These are phyloP conservation scores for Penicillium tannophilum DNA, from an alignment of 495 filamentous ascomycete species.

Conservation along the genomic window DNA sequence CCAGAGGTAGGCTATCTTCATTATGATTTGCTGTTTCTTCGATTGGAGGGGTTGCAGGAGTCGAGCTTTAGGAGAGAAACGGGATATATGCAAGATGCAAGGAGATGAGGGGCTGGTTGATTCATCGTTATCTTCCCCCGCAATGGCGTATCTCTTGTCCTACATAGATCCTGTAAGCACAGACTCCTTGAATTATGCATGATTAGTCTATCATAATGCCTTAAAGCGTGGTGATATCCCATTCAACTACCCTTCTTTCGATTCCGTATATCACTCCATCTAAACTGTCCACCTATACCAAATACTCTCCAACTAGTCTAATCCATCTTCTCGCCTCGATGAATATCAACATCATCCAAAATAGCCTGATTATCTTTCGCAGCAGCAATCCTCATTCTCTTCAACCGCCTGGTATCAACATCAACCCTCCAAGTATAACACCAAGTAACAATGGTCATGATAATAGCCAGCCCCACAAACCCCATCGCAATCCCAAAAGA, in stretches of 20 bases:
- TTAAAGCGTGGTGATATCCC: neutral
- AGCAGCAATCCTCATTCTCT: slow-evolving; percentile 39
- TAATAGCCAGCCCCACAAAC: slow-evolving; percentile 25
- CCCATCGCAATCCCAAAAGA: slow-evolving; percentile 39
- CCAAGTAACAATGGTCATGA: slow-evolving; percentile 27
- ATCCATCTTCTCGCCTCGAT: slow-evolving; percentile 8
- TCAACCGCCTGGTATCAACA: slow-evolving; percentile 42
- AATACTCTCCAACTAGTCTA: neutral
- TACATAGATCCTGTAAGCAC: too few species aligned
- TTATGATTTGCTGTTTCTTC: neutral
- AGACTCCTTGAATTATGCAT: too few species aligned
- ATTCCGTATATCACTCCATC: neutral
- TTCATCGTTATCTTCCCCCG: slow-evolving; percentile 6
- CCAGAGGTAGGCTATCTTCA: neutral
- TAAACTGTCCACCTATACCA: neutral
- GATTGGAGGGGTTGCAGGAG: neutral
- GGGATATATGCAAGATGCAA: neutral
- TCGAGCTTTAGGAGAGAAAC: neutral
- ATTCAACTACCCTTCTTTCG: neutral
- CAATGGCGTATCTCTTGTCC: slow-evolving; percentile 8
- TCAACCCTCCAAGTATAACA: slow-evolving; percentile 34
- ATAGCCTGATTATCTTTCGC: slow-evolving; percentile 39
- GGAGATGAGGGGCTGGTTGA: slow-evolving; percentile 1
- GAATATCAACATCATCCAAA: slow-evolving; percentile 47
- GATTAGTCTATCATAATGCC: too few species aligned